A percentile compares a stretch with the other conserved stretches of the same genome.
phyloP scores from a whole-genome alignment of 2,329 filamentous ascomycete species.

The Fusarium brachygibbosum region DNA sequence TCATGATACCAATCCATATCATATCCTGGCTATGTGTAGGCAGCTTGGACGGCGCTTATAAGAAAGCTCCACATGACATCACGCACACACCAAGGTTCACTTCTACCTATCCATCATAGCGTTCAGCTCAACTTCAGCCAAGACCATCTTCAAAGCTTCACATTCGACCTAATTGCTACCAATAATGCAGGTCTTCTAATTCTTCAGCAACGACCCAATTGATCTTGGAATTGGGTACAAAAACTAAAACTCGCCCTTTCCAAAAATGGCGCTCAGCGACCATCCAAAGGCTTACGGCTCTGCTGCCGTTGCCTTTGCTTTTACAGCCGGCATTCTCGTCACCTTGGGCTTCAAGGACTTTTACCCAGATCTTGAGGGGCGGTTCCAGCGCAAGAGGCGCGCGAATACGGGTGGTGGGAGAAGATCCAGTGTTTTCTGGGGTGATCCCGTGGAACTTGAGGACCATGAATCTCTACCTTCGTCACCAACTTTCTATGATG shows the following conservation, averaged over 20 bases:
- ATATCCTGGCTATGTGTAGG: background rate
- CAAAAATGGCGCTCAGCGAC: conserved; percentile 71
- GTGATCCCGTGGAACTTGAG: conserved; percentile 65
- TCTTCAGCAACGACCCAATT: conserved; percentile 12
- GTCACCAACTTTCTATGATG: conserved; percentile 41
- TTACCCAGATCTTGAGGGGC: conserved; percentile 78
- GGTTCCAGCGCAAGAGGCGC: conserved; percentile 65
- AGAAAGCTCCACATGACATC: conserved; percentile 47
- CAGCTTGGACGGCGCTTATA: background rate
- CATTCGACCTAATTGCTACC: conserved; percentile 2
- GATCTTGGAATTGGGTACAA: conserved; percentile 13
- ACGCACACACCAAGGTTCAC: conserved; percentile 35
- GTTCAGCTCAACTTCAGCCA: conserved; percentile 12
- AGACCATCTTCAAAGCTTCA: conserved; percentile 14
- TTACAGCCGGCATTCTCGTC: conserved; percentile 80
- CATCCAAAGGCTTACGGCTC: conserved; percentile 73
- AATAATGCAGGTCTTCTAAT: conserved; percentile 34
- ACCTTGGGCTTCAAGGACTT: conserved; percentile 85
- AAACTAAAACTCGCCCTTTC: background rate
- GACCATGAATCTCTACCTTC: conserved; percentile 62
- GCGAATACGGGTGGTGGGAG: conserved; percentile 46
- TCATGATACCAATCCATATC: background rate
- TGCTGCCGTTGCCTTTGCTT: conserved; percentile 77
- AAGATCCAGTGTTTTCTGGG: conserved; percentile 62
- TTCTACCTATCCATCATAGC: background rate